A percentile compares a stretch with the other conserved stretches of the same genome.
Conservation (phyloP, 441 rosid species). For the Populus hybrid region DNA sequence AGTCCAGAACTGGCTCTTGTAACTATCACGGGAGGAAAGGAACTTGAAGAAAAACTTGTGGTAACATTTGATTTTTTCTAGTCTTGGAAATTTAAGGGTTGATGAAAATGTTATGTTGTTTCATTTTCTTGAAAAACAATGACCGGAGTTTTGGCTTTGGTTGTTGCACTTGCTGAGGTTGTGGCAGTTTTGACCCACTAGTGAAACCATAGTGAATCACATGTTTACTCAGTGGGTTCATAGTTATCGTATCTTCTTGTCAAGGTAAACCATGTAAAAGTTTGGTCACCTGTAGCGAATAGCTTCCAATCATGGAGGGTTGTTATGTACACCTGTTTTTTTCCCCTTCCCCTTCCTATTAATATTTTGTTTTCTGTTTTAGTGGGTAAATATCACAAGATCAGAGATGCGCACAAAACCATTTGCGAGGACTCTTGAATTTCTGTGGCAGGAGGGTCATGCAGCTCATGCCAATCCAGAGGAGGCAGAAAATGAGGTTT, state of each 20-base stretch:
- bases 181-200: constrained; percentile 96
- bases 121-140: constrained; percentile 26
- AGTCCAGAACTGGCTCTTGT: constrained; percentile 90
- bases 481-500: constrained; percentile 93
- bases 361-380: constrained; percentile 1
- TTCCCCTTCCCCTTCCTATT: neutral
- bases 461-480: constrained; percentile 83
- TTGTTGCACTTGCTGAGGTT: constrained; percentile 72
- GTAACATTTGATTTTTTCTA: constrained; percentile 28
- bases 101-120: constrained; percentile 2
- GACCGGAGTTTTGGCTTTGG: constrained; percentile 68
- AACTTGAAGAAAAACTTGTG: constrained; percentile 96
- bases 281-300: constrained; percentile 1
- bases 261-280: constrained; percentile 77
- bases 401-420: constrained; percentile 98
- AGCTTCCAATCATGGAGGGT: neutral
- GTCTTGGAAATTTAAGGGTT: constrained; percentile 8
- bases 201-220: constrained; percentile 93
- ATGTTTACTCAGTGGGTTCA: constrained; percentile 98
- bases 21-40: constrained; percentile 86
- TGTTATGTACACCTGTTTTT: neutral
- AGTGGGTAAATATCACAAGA: constrained; percentile 97
- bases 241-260: constrained; percentile 90
- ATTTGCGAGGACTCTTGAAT: constrained; percentile 90
- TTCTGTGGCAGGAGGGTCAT: constrained; percentile 98